These are phyloP conservation scores for Trichoderma pleuroti DNA, from an alignment of 2,329 filamentous ascomycete genomes.

Conservation along the genomic window DNA sequence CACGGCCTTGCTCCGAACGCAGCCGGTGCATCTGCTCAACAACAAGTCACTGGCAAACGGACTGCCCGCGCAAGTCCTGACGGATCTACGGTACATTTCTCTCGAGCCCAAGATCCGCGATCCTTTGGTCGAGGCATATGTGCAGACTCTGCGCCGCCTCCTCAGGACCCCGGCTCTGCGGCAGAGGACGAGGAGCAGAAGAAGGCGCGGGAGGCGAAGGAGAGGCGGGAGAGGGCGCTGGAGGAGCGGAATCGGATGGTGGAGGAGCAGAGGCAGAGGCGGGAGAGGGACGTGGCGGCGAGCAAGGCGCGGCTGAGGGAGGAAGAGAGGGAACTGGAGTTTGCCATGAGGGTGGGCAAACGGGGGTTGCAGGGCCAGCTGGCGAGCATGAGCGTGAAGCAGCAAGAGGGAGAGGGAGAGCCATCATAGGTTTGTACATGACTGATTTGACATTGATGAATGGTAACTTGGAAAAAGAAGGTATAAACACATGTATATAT, in stretches of 20 bases:
- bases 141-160: conserved; percentile 60
- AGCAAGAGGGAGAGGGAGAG: conserved; percentile 25
- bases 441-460: neutral
- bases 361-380: conserved; percentile 63
- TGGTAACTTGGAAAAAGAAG: neutral
- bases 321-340: conserved; percentile 64
- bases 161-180: conserved; percentile 39
- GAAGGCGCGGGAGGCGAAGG: conserved; percentile 49
- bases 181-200: conserved; percentile 50
- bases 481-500: neutral
- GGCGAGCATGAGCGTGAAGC: conserved; percentile 31
- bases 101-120: conserved; percentile 60
- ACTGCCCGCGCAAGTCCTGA: conserved; percentile 60
- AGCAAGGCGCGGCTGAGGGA: conserved; percentile 61
- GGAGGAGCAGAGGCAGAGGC: conserved; percentile 58
- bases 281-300: conserved; percentile 56
- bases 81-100: conserved; percentile 67
- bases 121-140: conserved; percentile 61
- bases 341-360: conserved; percentile 66
- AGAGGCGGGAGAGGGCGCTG: conserved; percentile 62
- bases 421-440: conserved; percentile 18
- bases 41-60: conserved; percentile 52
- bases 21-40: conserved; percentile 58
- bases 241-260: conserved; percentile 61
- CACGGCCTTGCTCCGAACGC: conserved; percentile 58